Percentiles rank a stretch among this genome's conserved stretches.
Conservation (phyloP, 208 protist species). For the Leptomonas seymouri region DNA sequence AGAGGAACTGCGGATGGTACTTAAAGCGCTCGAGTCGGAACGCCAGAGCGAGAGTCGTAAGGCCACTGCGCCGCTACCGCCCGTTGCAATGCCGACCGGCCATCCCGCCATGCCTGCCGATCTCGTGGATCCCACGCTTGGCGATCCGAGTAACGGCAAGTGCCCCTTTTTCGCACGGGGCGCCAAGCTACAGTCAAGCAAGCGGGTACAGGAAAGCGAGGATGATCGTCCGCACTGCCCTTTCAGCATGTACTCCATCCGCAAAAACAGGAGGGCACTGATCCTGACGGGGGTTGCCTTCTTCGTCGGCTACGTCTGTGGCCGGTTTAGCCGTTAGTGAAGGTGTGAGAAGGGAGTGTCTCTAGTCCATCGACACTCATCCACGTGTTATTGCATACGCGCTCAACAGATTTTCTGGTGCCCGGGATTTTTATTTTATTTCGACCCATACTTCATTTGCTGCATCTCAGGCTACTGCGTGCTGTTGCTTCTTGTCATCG, state of each 20-base stretch:
- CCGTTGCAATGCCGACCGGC: conserved; percentile 3
- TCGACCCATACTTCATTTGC: no score
- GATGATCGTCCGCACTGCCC: conserved; percentile 38
- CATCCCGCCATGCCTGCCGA: conserved; percentile 18
- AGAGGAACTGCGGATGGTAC: conserved; percentile 25
- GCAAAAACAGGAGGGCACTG: conserved; percentile 20
- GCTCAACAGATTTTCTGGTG: no score
- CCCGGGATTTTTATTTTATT: no score
- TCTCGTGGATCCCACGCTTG: background rate
- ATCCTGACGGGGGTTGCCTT: conserved; percentile 46
- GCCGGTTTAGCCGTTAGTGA: background rate
- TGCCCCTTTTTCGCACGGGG: conserved; percentile 44
- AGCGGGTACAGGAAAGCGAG: conserved; percentile 1
- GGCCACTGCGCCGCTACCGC: background rate
- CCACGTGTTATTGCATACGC: background rate
- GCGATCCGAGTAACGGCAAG: conserved; percentile 51
- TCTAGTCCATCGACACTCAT: background rate
- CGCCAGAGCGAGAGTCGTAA: conserved; percentile 21
- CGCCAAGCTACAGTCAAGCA: conserved; percentile 16
- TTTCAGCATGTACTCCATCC: conserved; percentile 44
- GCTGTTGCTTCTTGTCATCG: no score
- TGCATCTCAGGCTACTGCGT: no score
- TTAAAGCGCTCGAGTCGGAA: conserved; percentile 46
- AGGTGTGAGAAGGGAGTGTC: no score
- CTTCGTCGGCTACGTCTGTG: conserved; percentile 30